Percentiles rank a stretch among this genome's conserved stretches.
These are phyloP conservation scores for Pythium aristosporum DNA, from an alignment of 352 stramenopile genomes.

Conservation along the genomic window DNA sequence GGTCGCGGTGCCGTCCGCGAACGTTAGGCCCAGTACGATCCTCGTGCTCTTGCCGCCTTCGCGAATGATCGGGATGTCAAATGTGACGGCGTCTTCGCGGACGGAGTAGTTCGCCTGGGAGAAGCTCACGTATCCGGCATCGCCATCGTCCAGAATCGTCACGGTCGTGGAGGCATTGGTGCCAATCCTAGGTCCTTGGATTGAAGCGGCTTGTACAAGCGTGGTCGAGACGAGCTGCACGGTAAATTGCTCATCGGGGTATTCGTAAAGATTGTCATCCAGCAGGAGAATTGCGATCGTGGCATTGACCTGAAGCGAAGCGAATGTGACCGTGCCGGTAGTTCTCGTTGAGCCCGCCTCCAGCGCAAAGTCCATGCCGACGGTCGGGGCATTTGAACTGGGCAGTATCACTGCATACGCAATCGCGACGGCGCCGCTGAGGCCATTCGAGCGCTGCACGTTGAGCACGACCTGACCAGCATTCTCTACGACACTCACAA, in stretches of 20 bases:
- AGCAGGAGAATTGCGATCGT: slow-evolving; percentile 39
- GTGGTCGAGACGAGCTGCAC: slow-evolving; percentile 33
- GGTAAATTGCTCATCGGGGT: slow-evolving; percentile 38
- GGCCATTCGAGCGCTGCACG: slow-evolving; percentile 41
- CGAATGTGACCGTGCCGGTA: slow-evolving; percentile 36
- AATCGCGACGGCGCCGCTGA: slow-evolving; percentile 44
- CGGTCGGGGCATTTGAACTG: slow-evolving; percentile 18
- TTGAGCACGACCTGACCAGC: slow-evolving; percentile 30
- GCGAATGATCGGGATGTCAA: slow-evolving; percentile 42
- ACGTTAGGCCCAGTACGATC: slow-evolving; percentile 41
- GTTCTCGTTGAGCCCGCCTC: slow-evolving; percentile 8
- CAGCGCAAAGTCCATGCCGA: slow-evolving; percentile 44
- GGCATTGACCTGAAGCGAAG: slow-evolving; percentile 26
- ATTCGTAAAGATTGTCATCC: slow-evolving; percentile 47
- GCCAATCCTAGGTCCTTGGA: slow-evolving; percentile 35
- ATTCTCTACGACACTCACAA: slow-evolving; percentile 41
- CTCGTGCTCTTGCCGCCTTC: slow-evolving; percentile 39
- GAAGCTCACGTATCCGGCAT: slow-evolving; percentile 60
- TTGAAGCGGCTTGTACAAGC: not conserved
- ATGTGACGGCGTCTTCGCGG: slow-evolving; percentile 30
- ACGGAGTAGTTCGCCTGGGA: slow-evolving; percentile 30
- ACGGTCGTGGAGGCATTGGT: slow-evolving; percentile 32
- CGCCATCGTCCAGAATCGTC: slow-evolving; percentile 60
- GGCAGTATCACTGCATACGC: slow-evolving; percentile 23
- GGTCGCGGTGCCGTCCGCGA: slow-evolving; percentile 37